These are phyloP conservation scores for Buxus sempervirens DNA, from an alignment of 164 flowering plant species.

Conservation along the genomic window DNA sequence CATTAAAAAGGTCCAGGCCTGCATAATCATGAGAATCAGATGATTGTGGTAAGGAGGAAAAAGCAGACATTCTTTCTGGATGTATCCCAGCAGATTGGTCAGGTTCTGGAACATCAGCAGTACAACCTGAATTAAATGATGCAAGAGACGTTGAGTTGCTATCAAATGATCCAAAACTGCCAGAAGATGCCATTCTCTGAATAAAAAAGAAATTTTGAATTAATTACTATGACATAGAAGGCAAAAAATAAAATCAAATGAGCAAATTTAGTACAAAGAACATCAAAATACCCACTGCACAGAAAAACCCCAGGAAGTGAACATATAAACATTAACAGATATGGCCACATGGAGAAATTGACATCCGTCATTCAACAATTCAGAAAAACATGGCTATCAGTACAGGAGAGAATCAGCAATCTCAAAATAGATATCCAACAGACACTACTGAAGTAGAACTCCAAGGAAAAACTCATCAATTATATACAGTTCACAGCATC, in stretches of 20 bases:
- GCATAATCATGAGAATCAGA: constrained; percentile 29
- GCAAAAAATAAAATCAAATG: constrained; percentile 2
- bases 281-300: not conserved
- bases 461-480: too few species aligned
- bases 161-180: constrained; percentile 64
- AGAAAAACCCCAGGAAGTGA: too few species aligned
- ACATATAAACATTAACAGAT: too few species aligned
- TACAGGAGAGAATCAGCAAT: too few species aligned
- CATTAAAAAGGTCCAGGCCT: constrained; percentile 37
- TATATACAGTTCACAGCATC: too few species aligned
- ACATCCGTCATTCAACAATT: too few species aligned
- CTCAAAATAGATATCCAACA: too few species aligned
- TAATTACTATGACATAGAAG: not conserved
- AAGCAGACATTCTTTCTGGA: constrained; percentile 23
- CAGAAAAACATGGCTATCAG: too few species aligned
- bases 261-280: not conserved
- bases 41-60: constrained; percentile 26
- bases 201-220: constrained; percentile 15
- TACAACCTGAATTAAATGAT: constrained; percentile 40
- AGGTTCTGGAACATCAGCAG: constrained; percentile 41
- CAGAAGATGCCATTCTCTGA: constrained; percentile 68
- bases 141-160: constrained; percentile 55
- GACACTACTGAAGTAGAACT: too few species aligned
- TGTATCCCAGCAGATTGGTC: constrained; percentile 30
- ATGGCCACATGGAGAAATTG: too few species aligned